Conservation (phyloP, 345 rosid species). For the Atalantia buxifolia region DNA sequence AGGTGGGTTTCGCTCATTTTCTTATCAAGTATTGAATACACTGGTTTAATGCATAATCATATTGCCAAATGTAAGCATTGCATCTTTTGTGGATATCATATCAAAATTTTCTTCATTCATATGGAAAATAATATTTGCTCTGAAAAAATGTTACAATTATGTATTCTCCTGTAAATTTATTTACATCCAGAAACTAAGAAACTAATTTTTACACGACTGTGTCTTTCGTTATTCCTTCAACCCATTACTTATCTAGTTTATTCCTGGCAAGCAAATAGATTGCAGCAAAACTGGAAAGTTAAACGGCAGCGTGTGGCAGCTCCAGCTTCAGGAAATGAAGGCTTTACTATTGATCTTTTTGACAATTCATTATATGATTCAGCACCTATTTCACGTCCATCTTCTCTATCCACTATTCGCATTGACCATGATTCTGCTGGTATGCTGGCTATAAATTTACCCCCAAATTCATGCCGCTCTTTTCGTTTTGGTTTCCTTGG, state of each 20-base stretch:
- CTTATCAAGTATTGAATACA: background rate
- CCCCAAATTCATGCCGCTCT: conserved; percentile 63
- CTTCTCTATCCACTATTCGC: conserved; percentile 65
- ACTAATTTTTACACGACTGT: background rate
- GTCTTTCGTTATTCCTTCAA: background rate
- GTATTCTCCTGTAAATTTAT: background rate
- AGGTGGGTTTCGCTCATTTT: conserved; percentile 41
- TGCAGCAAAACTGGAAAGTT: conserved; percentile 99
- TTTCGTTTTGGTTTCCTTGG: conserved; percentile 84
- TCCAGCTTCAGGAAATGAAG: conserved; percentile 63
- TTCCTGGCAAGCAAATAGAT: conserved; percentile 50
- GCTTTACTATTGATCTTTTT: conserved; percentile 83
- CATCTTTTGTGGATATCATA: background rate
- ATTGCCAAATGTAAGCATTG: background rate
- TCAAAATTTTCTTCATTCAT: background rate
- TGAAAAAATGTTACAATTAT: background rate
- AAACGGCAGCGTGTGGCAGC: conserved; percentile 81
- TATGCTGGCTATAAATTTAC: conserved; percentile 83
- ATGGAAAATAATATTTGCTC: conserved; percentile 4
- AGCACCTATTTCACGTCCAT: conserved; percentile 42
- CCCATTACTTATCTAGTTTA: conserved; percentile 1
- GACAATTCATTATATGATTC: conserved; percentile 60
- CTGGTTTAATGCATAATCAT: background rate
- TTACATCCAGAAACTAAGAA: background rate
- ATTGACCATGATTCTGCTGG: conserved; percentile 87